Percentiles rank a stretch among this genome's conserved stretches.
Evolutionary conservation across 2,329 filamentous ascomycete genomes (phyloP).

Genomic region (Fusarium nygamai): DNA sequence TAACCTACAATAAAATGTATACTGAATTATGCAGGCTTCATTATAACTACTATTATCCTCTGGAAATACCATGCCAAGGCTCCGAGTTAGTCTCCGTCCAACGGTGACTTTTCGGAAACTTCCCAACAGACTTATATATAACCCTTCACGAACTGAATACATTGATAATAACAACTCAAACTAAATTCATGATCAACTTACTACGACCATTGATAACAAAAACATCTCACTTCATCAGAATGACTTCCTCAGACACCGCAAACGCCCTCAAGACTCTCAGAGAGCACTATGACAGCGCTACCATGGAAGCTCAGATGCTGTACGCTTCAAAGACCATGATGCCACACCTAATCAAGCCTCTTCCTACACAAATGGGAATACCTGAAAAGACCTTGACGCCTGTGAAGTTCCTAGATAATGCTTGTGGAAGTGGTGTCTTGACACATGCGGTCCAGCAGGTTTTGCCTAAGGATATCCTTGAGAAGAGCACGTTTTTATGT

Average conservation of each 20-base stretch:
- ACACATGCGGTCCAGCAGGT: conserved; percentile 55
- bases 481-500: conserved; percentile 58
- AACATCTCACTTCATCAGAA: not conserved
- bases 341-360: conserved; percentile 24
- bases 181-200: not conserved
- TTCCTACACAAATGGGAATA: conserved; percentile 43
- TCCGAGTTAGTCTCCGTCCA: conserved; percentile 20
- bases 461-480: conserved; percentile 51
- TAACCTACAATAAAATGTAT: not conserved
- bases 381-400: conserved; percentile 36
- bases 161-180: not conserved
- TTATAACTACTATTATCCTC: too few relatives aligned
- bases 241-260: conserved; percentile 6
- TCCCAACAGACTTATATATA: conserved; percentile 6
- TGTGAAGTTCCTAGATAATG: conserved; percentile 60
- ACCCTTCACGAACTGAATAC: not conserved
- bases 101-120: conserved; percentile 38
- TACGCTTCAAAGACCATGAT: conserved; percentile 34
- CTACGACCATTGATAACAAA: not conserved
- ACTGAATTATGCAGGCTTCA: not conserved
- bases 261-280: conserved; percentile 21
- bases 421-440: conserved; percentile 63
- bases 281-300: conserved; percentile 23
- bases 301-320: conserved; percentile 28
- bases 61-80: not conserved